Conservation (phyloP, 2,329 filamentous ascomycete genomes). For the Colletotrichum sp. region DNA sequence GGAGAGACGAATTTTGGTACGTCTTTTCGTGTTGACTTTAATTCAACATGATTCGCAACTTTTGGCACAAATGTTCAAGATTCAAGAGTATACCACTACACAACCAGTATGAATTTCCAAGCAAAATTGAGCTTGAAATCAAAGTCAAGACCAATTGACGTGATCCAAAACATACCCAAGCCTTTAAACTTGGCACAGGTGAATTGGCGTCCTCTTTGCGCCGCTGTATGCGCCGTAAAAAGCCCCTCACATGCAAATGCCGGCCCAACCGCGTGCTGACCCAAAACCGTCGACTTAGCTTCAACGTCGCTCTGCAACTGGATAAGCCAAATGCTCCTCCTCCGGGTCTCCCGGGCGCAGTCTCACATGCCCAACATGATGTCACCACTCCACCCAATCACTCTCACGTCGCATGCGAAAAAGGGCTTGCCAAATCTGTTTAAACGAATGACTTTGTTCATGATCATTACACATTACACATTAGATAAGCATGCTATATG, state of each 20-base stretch:
- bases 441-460: slow-evolving; percentile 2
- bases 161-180: not conserved
- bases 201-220: not conserved
- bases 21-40: not conserved
- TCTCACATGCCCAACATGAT: not conserved
- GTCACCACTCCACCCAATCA: not conserved
- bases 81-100: accelerated
- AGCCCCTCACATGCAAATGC: not conserved
- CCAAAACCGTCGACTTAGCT: not conserved
- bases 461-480: slow-evolving; percentile 12
- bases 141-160: not conserved
- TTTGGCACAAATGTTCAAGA: accelerated
- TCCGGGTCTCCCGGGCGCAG: not conserved
- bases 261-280: not conserved
- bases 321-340: not conserved
- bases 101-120: accelerated
- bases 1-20: not conserved
- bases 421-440: not conserved
- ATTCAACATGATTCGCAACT: not conserved
- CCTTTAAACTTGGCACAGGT: not conserved
- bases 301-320: not conserved
- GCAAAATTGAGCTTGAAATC: not conserved
- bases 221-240: not conserved
- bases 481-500: slow-evolving; percentile 4
- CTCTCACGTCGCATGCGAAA: not conserved